Percentiles rank a stretch among this genome's conserved stretches.
Evolutionary conservation across 2,329 filamentous ascomycete genomes (phyloP).

Genomic region (Diaporthe velutina): DNA sequence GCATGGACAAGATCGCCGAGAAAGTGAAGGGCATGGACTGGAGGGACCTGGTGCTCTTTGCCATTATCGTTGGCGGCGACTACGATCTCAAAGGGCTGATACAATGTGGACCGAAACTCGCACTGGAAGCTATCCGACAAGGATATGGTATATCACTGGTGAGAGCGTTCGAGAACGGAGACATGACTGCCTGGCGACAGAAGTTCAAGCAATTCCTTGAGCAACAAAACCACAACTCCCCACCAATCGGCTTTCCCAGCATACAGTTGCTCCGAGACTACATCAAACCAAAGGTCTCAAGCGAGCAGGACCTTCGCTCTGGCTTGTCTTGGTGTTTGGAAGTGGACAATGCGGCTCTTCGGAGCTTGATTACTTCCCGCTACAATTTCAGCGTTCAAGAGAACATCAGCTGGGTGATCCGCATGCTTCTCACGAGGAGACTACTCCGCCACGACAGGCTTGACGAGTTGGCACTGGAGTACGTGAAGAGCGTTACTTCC

Average conservation of each 20-base stretch:
- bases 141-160: neutral
- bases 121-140: neutral
- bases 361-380: neutral
- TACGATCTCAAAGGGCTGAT: neutral
- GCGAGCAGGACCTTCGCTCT: neutral
- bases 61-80: neutral
- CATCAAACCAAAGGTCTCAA: neutral
- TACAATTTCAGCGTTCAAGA: constrained; percentile 10
- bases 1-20: neutral
- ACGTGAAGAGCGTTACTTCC: neutral
- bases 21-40: neutral
- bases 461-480: neutral
- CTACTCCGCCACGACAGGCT: neutral
- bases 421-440: neutral
- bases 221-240: neutral
- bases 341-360: neutral
- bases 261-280: neutral
- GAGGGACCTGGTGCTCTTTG: neutral
- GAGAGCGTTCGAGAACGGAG: neutral
- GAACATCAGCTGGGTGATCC: neutral
- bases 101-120: neutral
- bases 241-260: neutral
- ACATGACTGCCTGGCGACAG: neutral
- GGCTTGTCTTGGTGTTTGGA: neutral
- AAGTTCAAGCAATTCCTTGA: constrained; percentile 1